A percentile compares a stretch with the other conserved stretches of the same genome.
phyloP scores from a whole-genome alignment of 108 stramenopile species.

The Nitzschia sp. region DNA sequence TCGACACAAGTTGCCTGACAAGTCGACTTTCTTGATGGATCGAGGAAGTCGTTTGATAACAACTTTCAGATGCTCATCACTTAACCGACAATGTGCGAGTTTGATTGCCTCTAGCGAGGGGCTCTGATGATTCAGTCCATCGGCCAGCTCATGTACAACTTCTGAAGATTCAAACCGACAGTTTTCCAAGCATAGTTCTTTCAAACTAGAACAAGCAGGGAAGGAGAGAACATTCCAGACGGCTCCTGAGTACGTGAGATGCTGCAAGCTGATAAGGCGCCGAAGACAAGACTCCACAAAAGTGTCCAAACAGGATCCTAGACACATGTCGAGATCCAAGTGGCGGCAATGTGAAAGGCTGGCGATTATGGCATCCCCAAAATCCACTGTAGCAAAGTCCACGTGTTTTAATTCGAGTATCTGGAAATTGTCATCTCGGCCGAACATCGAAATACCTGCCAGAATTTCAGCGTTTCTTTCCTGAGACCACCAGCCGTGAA shows the following conservation, averaged over 20 bases:
- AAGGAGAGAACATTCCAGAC: background rate
- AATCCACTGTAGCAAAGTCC: background rate
- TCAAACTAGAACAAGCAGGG: background rate
- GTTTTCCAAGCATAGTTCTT: background rate
- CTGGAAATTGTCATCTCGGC: background rate
- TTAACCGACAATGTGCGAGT: background rate
- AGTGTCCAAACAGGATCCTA: background rate
- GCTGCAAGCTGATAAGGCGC: background rate
- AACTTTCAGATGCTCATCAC: background rate
- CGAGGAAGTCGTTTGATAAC: background rate
- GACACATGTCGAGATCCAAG: slow-evolving; percentile 1
- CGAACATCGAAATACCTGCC: background rate
- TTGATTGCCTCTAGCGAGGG: background rate
- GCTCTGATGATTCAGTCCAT: background rate
- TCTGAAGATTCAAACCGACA: background rate
- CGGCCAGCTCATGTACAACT: background rate
- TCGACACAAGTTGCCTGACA: slow-evolving; percentile 13
- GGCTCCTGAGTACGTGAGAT: background rate
- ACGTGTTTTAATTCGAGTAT: background rate
- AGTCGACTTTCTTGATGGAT: background rate
- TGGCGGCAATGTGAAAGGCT: background rate
- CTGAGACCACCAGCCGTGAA: background rate
- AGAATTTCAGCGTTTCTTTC: background rate
- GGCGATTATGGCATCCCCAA: background rate
- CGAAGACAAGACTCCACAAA: background rate